A percentile compares a stretch with the other conserved stretches of the same genome.
Evolutionary conservation across 345 rosid genomes (phyloP).

Genomic region (Corymbia maculata): DNA sequence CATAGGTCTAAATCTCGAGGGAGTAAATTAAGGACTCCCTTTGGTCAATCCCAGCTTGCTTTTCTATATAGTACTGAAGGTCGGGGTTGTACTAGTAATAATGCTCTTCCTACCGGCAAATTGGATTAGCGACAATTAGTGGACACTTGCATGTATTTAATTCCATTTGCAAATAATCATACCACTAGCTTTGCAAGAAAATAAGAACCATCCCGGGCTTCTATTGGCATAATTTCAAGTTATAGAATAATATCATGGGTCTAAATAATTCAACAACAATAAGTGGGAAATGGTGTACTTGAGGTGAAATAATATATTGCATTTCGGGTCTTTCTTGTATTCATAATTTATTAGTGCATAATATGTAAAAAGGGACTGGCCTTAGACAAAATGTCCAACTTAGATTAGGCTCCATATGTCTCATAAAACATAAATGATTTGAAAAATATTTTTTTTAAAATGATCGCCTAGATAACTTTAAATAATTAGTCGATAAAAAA

Average conservation of each 20-base stretch:
- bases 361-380: not conserved
- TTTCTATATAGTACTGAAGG: not conserved
- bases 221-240: not conserved
- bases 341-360: not conserved
- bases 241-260: not conserved
- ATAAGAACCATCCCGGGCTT: not conserved
- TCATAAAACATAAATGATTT: too few species aligned
- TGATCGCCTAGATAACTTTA: too few species aligned
- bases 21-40: too few species aligned
- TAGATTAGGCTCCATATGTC: not conserved
- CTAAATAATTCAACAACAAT: not conserved
- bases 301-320: not conserved
- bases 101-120: not conserved
- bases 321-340: not conserved
- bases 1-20: not conserved
- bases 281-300: not conserved
- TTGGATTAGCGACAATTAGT: not conserved
- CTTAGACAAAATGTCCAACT: not conserved
- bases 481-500: too few species aligned
- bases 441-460: too few species aligned
- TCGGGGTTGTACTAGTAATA: too few species aligned
- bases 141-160: not conserved
- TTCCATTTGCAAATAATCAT: not conserved
- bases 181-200: not conserved
- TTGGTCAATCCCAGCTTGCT: not conserved